Evolutionary conservation across 2,329 filamentous ascomycete species (phyloP), one percentile per base, ranked within the genome.

Genomic region (Monilinia fructigena): DNA sequence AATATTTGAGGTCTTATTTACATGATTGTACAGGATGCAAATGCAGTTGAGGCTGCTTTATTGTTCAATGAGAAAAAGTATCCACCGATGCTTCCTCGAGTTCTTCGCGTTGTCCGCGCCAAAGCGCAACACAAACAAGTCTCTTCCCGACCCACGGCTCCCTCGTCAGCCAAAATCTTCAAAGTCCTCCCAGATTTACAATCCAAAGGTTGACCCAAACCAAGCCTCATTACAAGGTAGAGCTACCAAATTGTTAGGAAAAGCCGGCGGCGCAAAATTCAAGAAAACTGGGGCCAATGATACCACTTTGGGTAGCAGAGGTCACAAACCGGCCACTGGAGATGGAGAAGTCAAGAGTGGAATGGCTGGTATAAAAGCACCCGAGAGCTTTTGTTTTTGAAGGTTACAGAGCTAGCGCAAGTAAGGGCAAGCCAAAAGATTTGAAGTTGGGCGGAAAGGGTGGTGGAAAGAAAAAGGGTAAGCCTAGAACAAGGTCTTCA

Each of bases 21-120:
- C 72, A 75, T 67, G 59, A 10, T 54, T 40, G 58, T 66, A 10
- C 73, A 89, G 82, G 92, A 98, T 74, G 86, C 84, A 69, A 97
- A 96, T 74, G 83, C 89, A 55, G 94, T 99, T 55, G 95, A 99
- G 78, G 86, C 90, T n/a, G 95, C 95, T 1, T 84, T 99, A 16
- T 84, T 96, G 50, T 86, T 94, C 68, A 86, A 97, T 76, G 93
- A 88, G 69, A 96, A 98, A 82, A 95, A 91, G 74, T 98, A 93
- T 75, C 93, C 94, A 20, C 94, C 94, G 23, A 89, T 97, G 86
- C 86, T 98, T n/a, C 94, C 94, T 12, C 88, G 95, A 55, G 85
- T 89, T 71, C 82, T 99, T 45, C 90, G 95, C 64, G 93, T 99
- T 56, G 89, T 87, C 58, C 88, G 95, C 68, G 95, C 95, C 75